Evolutionary conservation across 2,329 filamentous ascomycete genomes (phyloP), one percentile per base, ranked within the genome.

Genomic region (Talaromyces sp.): DNA sequence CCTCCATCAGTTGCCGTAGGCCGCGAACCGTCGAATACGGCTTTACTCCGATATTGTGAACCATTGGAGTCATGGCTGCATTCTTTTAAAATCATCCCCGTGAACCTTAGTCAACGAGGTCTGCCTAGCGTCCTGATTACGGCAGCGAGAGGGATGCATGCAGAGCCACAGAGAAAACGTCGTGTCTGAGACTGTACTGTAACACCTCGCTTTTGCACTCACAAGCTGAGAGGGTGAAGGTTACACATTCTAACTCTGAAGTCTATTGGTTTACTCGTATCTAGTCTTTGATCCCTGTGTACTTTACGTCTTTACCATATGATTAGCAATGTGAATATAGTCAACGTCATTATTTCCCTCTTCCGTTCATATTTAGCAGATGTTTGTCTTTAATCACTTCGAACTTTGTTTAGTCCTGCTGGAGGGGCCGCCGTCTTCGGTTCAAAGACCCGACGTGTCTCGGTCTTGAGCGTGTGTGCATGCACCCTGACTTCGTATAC

Each of bases 291-390:
- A 37, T 37, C 31, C 35, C n/a, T 54, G 31, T 54, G 31, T 54
- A 54, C 28, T 35, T 35, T 54, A 54, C 46, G 31, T 37, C 28
- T 54, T 54, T 37, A 54, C 18, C 31, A 54, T 54, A 54, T 54
- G 59, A 58, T 58, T 18, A 42, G 28, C 68, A 69, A 70, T 72
- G 68, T 66, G 67, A 68, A n/a, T 50, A 16, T 50, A n/a, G 16
- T 25, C 12, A 50, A 50, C 46, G 6, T 50, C 46, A 31, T 50
- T 21, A 39, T 5, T 37, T 37, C 35, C 35, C 35, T 2, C 5
- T 37, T 35, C 12, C 40, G 21, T 21, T 42, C 7, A 8, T 42
- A 21, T 6, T n/a, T 35, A 56, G 35, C 28, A 62, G 25, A n/a
- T 58, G 25, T 33, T 56, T 33, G 44, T 62, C 55, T 56, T 54